Evolutionary conservation across 2,329 filamentous ascomycete species (phyloP), one percentile per base, ranked within the genome.

Genomic region (Sporothrix globosa): DNA sequence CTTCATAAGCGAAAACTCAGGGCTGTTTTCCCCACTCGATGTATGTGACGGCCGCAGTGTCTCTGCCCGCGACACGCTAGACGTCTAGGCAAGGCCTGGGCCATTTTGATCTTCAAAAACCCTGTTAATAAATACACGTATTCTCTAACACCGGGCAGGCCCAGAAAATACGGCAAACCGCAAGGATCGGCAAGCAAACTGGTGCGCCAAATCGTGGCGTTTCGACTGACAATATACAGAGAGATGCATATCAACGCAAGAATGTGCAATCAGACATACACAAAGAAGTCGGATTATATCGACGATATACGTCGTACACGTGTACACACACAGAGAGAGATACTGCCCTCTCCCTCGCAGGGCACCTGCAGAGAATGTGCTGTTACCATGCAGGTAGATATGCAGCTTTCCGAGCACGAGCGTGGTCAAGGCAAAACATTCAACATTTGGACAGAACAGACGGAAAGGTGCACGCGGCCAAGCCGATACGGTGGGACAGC

Each of bases 401-500:
- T 67, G 63, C 63, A 24, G 44, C 24, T 66, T 66, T 66, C 61
- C 61, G 61, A 14, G 44, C 61, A 24, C 44, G 44, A 11, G 30
- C 17, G 21, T 52, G 58, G 39, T 46, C 41, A 14, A 39, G 48
- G 63, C 63, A 54, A 67, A 13, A 67, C 53, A 67, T 50, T 30
- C 19, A 17, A 53, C 21, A 10, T n/a, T 13, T 3, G 17, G 19
- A 50, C 24, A 50, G 50, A 30, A n/a, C 3, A 50, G 19, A 24
- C 14, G n/a, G n/a, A 14, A 65, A 30, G 39, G 14, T 10, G 13
- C 17, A 19, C 63, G 41, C 63, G 48, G 48, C 63, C 19, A 41
- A 50, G 63, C 63, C 48, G 63, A 67, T 30, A 53, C 27, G 27
- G 48, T 67, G 48, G 30, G 63, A 53, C 48, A 67, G 30, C 48